These are phyloP conservation scores for Phialophora tarda DNA, from an alignment of 2,329 filamentous ascomycete species.

Conservation along the genomic window DNA sequence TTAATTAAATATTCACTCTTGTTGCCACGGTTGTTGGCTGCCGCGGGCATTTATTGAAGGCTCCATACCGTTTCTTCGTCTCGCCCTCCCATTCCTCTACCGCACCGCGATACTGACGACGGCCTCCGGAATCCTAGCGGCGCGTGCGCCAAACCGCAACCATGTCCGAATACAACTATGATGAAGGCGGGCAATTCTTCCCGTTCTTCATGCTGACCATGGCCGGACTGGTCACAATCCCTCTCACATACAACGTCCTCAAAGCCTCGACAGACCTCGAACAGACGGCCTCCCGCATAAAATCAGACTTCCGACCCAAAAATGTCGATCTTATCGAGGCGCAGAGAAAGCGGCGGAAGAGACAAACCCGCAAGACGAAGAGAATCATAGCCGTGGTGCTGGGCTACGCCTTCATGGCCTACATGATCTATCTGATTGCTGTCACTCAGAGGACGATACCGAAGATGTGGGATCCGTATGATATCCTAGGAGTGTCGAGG, in stretches of 20 bases:
- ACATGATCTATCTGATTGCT: conserved; percentile 89
- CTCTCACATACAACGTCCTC: conserved; percentile 86
- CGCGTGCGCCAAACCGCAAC: conserved; percentile 22
- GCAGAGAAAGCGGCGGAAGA: conserved; percentile 84
- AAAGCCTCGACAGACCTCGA: conserved; percentile 72
- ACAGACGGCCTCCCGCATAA: conserved; percentile 80
- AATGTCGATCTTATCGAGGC: conserved; percentile 82
- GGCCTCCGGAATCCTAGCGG: neutral
- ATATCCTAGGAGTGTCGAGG: conserved; percentile 84
- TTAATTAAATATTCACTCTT: neutral
- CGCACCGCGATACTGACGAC: neutral
- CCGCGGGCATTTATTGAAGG: neutral
- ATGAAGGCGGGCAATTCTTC: conserved; percentile 98
- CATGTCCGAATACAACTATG: conserved; percentile 90
- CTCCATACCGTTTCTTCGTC: neutral
- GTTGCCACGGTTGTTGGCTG: neutral
- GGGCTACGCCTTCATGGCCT: conserved; percentile 83
- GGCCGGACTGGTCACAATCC: conserved; percentile 82
- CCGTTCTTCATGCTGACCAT: conserved; percentile 97
- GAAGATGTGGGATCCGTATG: conserved; percentile 96
- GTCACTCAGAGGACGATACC: conserved; percentile 72
- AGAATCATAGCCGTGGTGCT: conserved; percentile 74
- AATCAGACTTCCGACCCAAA: conserved; percentile 78
- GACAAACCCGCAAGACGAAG: conserved; percentile 87
- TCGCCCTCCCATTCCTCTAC: neutral